Conservation (phyloP, 495 filamentous ascomycete species). For the Poronia punctata region DNA sequence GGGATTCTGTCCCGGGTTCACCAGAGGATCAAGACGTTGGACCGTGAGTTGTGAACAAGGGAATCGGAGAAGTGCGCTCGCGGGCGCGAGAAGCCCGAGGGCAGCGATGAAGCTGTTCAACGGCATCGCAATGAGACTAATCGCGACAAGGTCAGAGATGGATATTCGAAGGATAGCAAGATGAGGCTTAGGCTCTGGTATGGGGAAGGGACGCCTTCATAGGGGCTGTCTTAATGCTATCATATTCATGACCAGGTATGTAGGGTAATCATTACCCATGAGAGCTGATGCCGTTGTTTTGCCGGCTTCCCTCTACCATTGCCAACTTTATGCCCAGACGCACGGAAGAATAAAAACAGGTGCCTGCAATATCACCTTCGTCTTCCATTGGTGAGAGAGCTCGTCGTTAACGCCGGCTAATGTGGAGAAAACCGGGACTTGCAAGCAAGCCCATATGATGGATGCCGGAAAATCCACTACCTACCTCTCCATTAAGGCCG, state of each 20-base stretch:
- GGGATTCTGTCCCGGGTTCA: conserved; percentile 30
- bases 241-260: no score
- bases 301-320: conserved; percentile 8
- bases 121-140: no score
- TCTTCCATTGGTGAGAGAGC: conserved; percentile 21
- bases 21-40: conserved; percentile 34
- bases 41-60: conserved; percentile 42
- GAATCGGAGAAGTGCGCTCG: conserved; percentile 35
- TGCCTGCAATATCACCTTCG: conserved; percentile 8
- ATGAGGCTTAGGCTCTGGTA: not conserved
- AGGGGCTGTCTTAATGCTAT: not conserved
- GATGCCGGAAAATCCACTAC: no score
- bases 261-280: no score
- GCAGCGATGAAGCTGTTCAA: conserved; percentile 31
- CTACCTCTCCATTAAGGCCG: no score
- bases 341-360: conserved; percentile 20
- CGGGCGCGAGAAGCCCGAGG: conserved; percentile 39
- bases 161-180: not conserved
- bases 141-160: no score
- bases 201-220: not conserved
- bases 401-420: conserved; percentile 22
- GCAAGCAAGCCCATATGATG: no score
- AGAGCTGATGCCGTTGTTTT: conserved; percentile 15
- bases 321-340: conserved; percentile 13
- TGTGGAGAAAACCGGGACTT: conserved; percentile 18